Conservation (phyloP, 1,139 yeast genomes). For the Nakaseomyces sp. region DNA sequence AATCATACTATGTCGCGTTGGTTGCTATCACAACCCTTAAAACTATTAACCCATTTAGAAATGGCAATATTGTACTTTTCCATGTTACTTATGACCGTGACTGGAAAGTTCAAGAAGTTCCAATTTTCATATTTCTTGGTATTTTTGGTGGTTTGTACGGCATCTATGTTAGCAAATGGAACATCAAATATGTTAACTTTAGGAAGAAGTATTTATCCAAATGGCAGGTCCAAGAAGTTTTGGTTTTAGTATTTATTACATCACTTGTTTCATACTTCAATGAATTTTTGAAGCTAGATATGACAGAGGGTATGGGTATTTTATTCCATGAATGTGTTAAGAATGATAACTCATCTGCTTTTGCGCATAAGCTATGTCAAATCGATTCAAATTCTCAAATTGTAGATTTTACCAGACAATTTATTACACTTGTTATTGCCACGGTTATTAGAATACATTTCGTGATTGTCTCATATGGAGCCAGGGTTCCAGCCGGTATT, state of each 20-base stretch:
- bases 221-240: conserved; percentile 56
- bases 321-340: conserved; percentile 75
- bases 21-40: conserved; percentile 78
- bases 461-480: conserved; percentile 80
- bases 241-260: conserved; percentile 57
- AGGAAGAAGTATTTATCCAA: conserved; percentile 53
- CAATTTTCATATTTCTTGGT: conserved; percentile 71
- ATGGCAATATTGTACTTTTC: conserved; percentile 88
- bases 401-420: conserved; percentile 28
- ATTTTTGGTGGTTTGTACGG: conserved; percentile 91
- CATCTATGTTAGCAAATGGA: conserved; percentile 66
- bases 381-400: conserved; percentile 33
- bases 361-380: conserved; percentile 44
- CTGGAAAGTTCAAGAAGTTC: conserved; percentile 84
- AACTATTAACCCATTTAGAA: conserved; percentile 77
- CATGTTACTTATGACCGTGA: conserved; percentile 76
- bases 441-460: conserved; percentile 61
- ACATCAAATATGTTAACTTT: conserved; percentile 69
- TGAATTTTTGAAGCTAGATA: conserved; percentile 70
- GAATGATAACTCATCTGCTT: conserved; percentile 31
- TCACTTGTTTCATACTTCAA: conserved; percentile 77
- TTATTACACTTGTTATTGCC: conserved; percentile 54
- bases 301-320: conserved; percentile 92
- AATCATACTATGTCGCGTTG: conserved; percentile 82
- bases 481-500: conserved; percentile 90